A percentile compares a stretch with the other conserved stretches of the same genome.
These are phyloP conservation scores for Curvularia eragrostidis DNA, from an alignment of 2,329 filamentous ascomycete genomes.

Conservation along the genomic window DNA sequence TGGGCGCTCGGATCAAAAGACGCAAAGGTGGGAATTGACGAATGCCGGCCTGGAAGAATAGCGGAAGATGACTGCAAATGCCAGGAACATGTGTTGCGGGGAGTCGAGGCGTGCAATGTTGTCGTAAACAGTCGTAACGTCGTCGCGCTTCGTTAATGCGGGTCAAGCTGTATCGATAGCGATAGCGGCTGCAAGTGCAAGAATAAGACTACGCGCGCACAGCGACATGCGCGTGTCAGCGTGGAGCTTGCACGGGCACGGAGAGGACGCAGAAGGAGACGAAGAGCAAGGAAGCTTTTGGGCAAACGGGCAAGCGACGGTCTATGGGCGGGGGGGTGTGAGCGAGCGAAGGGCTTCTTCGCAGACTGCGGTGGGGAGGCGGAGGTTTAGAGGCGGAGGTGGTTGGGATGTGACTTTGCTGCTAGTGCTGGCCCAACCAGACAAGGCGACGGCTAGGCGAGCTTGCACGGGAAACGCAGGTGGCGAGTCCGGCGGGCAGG, in stretches of 20 bases:
- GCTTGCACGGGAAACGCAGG: conserved; percentile 43
- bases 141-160: conserved; percentile 41
- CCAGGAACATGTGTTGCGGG: conserved; percentile 32
- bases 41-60: conserved; percentile 41
- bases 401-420: conserved; percentile 50
- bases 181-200: conserved; percentile 34
- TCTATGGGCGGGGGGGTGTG: conserved; percentile 24
- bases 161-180: conserved; percentile 43
- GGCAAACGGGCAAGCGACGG: conserved; percentile 24
- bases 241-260: not conserved
- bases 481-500: conserved; percentile 16
- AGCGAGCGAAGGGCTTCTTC: conserved; percentile 33
- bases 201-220: conserved; percentile 33
- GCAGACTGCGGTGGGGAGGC: conserved; percentile 43
- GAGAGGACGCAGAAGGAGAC: conserved; percentile 17
- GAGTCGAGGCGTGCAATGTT: conserved; percentile 18
- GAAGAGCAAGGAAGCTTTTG: conserved; percentile 14
- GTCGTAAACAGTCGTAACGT: conserved; percentile 43
- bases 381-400: conserved; percentile 51
- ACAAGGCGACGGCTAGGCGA: conserved; percentile 47
- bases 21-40: conserved; percentile 39
- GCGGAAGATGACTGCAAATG: conserved; percentile 19
- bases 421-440: conserved; percentile 50
- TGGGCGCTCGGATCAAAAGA: conserved; percentile 38
- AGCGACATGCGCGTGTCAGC: conserved; percentile 4